Base-by-base conservation (phyloP, 192 early-diverging fungal species). In the Chytriomyces confervae region DNA sequence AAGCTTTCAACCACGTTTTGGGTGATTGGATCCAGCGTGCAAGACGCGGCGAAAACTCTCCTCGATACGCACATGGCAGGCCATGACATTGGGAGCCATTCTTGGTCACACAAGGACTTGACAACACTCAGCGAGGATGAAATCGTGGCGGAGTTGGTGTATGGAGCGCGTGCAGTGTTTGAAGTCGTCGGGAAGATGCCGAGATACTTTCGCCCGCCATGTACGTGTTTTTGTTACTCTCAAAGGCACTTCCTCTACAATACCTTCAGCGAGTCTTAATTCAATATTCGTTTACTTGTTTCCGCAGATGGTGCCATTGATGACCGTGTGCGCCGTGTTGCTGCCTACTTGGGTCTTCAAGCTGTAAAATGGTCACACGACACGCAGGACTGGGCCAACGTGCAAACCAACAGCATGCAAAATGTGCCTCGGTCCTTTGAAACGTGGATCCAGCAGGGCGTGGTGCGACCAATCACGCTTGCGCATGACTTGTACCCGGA, bases 121-220 rank as follows among this genome's bases (percentile, higher is more conserved):
- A 89, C 86, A 5, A 83, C 83, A 6, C 64, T 85, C 13, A 27
- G 72, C 0, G 89, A 88, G 50, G 79, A 84, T 61, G 63, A 78
- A 20, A 66, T 92, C 23, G 84, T 91, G 47, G 85, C 91, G 23
- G 91, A 92, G 76, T 77, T 91, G 53, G 87, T 88, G 62, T 81
- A 82, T 62, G 83, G 82, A 24, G 88, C 91, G 69, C 63, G 79
- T 23, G 82, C 68, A n/a, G 65, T 66, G 36, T 66, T 45, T 64
- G 36, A 72, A 72, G 71, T 72, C 13, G 8, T 44, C 47, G 71
- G 60, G 5, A 5, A 60, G 11, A 18, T 61, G 8, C 71, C 90
- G 24, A 84, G 78, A 62, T 86, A 82, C 69, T 87, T 89, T 81
- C 83, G 90, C 75, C 89, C 90, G 50, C 88, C 88, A 20, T 89